Evolutionary conservation across 495 filamentous ascomycete genomes (phyloP).

Genomic region (Penicillium verhagenii): DNA sequence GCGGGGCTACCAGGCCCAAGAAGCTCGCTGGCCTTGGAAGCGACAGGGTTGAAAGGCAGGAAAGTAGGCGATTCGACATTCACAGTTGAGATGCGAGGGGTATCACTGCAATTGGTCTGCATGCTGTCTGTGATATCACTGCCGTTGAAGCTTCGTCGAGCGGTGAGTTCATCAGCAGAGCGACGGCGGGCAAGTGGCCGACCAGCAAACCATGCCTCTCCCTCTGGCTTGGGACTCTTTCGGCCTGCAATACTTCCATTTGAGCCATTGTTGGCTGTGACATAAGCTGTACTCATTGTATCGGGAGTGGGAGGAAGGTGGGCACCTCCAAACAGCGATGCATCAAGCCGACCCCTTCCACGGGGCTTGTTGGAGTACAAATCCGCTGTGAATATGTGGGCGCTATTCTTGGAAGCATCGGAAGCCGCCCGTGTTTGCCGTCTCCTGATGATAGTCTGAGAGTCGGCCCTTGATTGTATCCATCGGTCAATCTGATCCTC

Average conservation of each 20-base stretch:
- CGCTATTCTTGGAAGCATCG: slow-evolving; percentile 18
- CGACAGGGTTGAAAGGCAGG: slow-evolving; percentile 33
- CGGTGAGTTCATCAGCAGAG: slow-evolving; percentile 35
- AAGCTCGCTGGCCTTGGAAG: slow-evolving; percentile 25
- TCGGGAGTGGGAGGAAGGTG: slow-evolving; percentile 46
- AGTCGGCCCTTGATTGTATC: slow-evolving; percentile 25
- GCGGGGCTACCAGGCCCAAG: slow-evolving; percentile 27
- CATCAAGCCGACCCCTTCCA: slow-evolving; percentile 29
- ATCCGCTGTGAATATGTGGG: slow-evolving; percentile 18
- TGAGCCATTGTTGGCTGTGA: slow-evolving; percentile 32
- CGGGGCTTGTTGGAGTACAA: slow-evolving; percentile 24
- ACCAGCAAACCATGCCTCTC: slow-evolving; percentile 15
- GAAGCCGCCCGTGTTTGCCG: slow-evolving; percentile 17
- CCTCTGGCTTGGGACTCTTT: slow-evolving; percentile 20
- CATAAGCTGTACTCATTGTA: slow-evolving; percentile 45
- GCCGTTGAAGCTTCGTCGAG: slow-evolving; percentile 27
- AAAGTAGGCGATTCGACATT: slow-evolving; percentile 31
- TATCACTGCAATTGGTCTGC: slow-evolving; percentile 33
- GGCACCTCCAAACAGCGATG: slow-evolving; percentile 33
- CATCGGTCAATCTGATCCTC: slow-evolving; percentile 29
- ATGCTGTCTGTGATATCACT: slow-evolving; percentile 31
- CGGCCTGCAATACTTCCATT: slow-evolving; percentile 33
- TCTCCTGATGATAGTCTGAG: slow-evolving; percentile 20
- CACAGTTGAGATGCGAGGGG: slow-evolving; percentile 23
- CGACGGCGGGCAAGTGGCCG: slow-evolving; percentile 31